A percentile compares a stretch with the other conserved stretches of the same genome.
Evolutionary conservation across 2,329 filamentous ascomycete species (phyloP).

Genomic region (Pseudopyricularia cyperi): DNA sequence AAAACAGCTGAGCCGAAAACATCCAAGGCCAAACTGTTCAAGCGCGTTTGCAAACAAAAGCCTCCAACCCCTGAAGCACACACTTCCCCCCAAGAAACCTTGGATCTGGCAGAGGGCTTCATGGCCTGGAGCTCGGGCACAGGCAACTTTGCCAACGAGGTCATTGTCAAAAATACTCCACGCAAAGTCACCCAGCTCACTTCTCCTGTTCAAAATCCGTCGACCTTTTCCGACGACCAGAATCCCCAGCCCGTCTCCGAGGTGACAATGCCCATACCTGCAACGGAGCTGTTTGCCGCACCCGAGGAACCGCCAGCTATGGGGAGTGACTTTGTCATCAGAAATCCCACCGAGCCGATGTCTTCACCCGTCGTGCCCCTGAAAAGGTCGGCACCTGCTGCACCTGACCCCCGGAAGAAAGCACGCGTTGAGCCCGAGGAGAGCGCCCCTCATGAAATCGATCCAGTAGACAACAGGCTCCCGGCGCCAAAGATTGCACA

Average conservation of each 20-base stretch:
- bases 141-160: not conserved
- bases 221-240: no score
- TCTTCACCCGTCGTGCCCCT: not conserved
- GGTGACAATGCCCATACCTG: no score
- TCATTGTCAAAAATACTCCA: not conserved
- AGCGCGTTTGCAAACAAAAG: not conserved
- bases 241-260: no score
- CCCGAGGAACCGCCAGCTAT: no score
- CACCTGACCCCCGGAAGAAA: not conserved
- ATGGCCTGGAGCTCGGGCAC: not conserved
- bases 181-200: no score
- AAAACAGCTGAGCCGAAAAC: not conserved
- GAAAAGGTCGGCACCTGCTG: not conserved
- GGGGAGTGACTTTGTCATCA: no score
- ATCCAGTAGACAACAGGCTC: not conserved
- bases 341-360: no score
- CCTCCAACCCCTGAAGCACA: not conserved
- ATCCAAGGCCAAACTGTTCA: not conserved
- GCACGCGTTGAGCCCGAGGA: not conserved
- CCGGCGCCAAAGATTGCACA: not conserved
- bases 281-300: no score
- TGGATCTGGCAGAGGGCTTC: not conserved
- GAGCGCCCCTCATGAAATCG: not conserved
- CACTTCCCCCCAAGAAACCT: not conserved
- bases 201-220: no score